Evolutionary conservation across 495 filamentous ascomycete genomes (phyloP).

Genomic region (Penicillium alfredii): DNA sequence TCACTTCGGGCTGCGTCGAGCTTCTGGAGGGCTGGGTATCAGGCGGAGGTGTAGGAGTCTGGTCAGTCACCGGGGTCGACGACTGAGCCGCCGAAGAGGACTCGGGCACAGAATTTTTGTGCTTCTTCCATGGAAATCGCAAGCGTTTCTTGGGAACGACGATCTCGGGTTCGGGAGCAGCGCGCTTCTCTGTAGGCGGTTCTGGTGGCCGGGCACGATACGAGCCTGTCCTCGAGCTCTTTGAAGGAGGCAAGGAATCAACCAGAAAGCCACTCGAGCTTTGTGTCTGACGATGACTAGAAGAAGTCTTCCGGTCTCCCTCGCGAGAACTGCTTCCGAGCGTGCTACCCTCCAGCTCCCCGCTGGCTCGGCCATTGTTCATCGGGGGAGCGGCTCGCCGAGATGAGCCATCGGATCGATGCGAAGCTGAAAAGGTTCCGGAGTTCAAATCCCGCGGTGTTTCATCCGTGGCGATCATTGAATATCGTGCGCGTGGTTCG

Average conservation of each 20-base stretch:
- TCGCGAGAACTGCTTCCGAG: conserved; percentile 38
- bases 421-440: conserved; percentile 4
- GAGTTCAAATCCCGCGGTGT: conserved; percentile 3
- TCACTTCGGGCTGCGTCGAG: conserved; percentile 10
- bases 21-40: conserved; percentile 4
- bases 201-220: conserved; percentile 26
- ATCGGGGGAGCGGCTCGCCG: conserved; percentile 19
- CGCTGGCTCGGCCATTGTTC: conserved; percentile 28
- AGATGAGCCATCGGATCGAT: conserved; percentile 15
- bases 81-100: conserved; percentile 5
- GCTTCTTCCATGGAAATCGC: conserved; percentile 35
- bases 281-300: conserved; percentile 26
- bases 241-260: conserved; percentile 34
- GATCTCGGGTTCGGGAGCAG: conserved; percentile 26
- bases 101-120: conserved; percentile 24
- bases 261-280: conserved; percentile 44
- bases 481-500: conserved; percentile 10
- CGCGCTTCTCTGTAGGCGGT: conserved; percentile 27
- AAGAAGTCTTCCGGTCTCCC: conserved; percentile 22
- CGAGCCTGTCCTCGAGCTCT: conserved; percentile 20
- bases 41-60: conserved; percentile 6
- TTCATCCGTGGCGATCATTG: conserved; percentile 16
- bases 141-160: conserved; percentile 36
- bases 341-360: conserved; percentile 39
- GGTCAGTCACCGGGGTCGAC: conserved; percentile 6